Evolutionary conservation across 1,284 basidiomycete genomes (phyloP), one percentile per base, ranked within the genome.

Genomic region (Ceratobasidium sp.): DNA sequence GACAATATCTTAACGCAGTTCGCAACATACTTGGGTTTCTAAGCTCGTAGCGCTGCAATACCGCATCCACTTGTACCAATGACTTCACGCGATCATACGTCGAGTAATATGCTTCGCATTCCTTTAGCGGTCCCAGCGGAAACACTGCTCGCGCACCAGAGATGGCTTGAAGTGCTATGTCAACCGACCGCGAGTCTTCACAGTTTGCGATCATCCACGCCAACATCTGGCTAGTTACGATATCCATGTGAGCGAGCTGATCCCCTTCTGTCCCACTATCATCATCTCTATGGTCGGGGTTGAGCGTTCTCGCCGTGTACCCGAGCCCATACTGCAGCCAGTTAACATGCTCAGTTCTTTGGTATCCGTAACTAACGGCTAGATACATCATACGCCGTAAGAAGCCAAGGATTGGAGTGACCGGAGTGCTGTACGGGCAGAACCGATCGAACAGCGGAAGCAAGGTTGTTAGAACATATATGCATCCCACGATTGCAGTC

Each of bases 381-480:
- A n/a, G n/a, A n/a, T n/a, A n/a, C n/a, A n/a, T n/a, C n/a, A n/a
- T n/a, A n/a, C n/a, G n/a, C n/a, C n/a, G n/a, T n/a, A n/a, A n/a
- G n/a, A n/a, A n/a, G n/a, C n/a, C n/a, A n/a, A n/a, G n/a, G n/a
- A n/a, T n/a, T n/a, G n/a, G n/a, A 57, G 39, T 59, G n/a, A 14
- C 57, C 14, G 57, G 57, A 3, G 57, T 59, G 57, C 57, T 59
- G 45, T 67, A 67, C 28, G 62, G 62, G 26, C 62, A 67, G 50
- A 53, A 55, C n/a, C 16, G n/a, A 50, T 53, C 36, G n/a, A 53
- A 21, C 1, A 41, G 12, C 1, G 60, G 45, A 28, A 34, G 23
- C 18, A 62, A 3, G 2, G 45, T 62, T 2, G 30, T 46, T 1
- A 6, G 10, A 1, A 41, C 16, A 30, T 67, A 67, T 9, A 67